phyloP scores from a whole-genome alignment of 495 filamentous ascomycete species.

The Tirmania nivea region DNA sequence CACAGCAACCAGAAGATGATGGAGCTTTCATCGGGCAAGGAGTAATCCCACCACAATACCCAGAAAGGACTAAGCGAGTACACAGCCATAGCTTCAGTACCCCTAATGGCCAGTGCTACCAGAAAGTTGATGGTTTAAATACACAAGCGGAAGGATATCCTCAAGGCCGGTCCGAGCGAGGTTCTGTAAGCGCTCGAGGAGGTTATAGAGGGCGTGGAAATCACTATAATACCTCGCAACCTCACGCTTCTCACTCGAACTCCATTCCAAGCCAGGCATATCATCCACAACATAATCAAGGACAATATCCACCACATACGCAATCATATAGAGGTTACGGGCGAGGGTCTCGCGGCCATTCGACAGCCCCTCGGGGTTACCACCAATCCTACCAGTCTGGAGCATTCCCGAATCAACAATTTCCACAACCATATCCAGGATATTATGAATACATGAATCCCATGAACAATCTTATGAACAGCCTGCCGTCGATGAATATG shows the following conservation, averaged over 20 bases:
- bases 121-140: neutral
- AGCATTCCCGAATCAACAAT: too few relatives aligned
- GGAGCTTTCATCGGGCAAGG: conserved; percentile 4
- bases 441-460: too few relatives aligned
- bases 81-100: conserved; percentile 9
- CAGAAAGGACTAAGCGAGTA: conserved; percentile 3
- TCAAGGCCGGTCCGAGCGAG: conserved; percentile 18
- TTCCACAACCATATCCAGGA: too few relatives aligned
- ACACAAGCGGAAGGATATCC: conserved; percentile 3
- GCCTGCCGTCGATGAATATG: too few relatives aligned
- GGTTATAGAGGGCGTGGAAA: conserved; percentile 23
- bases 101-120: conserved; percentile 9
- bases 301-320: conserved; percentile 12
- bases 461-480: too few relatives aligned
- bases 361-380: too few relatives aligned
- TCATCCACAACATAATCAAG: conserved; percentile 7
- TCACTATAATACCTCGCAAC: conserved; percentile 4
- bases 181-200: conserved; percentile 23
- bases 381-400: too few relatives aligned
- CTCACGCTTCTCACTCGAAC: conserved; percentile 4
- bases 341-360: too few relatives aligned
- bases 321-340: conserved; percentile 7
- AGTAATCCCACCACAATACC: neutral
- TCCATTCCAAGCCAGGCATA: conserved; percentile 9
- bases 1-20: conserved; percentile 3